A percentile compares a stretch with the other conserved stretches of the same genome.
These are phyloP conservation scores for Leucosporidium yakuticum DNA, from an alignment of 768 basidiomycete genomes.

Conservation along the genomic window DNA sequence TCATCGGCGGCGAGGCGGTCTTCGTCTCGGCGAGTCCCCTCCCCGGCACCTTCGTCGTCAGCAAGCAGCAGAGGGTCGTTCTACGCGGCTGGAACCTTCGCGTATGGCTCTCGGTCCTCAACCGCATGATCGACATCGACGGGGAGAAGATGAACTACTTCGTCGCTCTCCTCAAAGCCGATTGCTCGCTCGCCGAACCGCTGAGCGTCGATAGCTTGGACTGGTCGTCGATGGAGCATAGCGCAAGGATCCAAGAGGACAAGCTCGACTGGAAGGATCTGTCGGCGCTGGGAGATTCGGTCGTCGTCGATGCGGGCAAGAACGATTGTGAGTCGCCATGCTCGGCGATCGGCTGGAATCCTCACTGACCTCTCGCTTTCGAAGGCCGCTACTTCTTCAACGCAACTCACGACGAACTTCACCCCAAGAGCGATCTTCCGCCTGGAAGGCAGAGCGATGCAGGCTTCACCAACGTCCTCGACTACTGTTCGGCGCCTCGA, in stretches of 20 bases:
- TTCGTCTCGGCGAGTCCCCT: not conserved
- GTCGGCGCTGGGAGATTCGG: conserved; percentile 46
- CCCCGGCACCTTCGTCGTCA: conserved; percentile 47
- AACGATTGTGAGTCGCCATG: conserved; percentile 73
- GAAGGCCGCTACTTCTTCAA: conserved; percentile 56
- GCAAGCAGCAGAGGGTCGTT: conserved; percentile 49
- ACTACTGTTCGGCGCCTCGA: conserved; percentile 59
- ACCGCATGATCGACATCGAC: conserved; percentile 54
- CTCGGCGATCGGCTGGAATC: conserved; percentile 44
- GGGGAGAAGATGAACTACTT: conserved; percentile 59
- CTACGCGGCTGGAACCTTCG: conserved; percentile 62
- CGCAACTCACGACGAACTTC: conserved; percentile 59
- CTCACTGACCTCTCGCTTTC: not conserved
- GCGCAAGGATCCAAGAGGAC: conserved; percentile 53
- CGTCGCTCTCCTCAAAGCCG: conserved; percentile 55
- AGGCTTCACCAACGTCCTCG: conserved; percentile 57
- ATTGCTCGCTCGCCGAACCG: conserved; percentile 43
- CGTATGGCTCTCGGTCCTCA: conserved; percentile 57
- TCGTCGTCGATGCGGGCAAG: conserved; percentile 60
- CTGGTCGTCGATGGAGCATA: conserved; percentile 59
- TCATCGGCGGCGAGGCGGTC: conserved; percentile 5
- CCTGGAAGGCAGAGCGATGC: conserved; percentile 53
- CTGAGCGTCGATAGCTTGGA: conserved; percentile 51
- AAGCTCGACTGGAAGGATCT: conserved; percentile 48
- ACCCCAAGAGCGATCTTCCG: conserved; percentile 59